These are phyloP conservation scores for Codiaeum variegatum DNA, from an alignment of 441 rosid genomes.

Conservation along the genomic window DNA sequence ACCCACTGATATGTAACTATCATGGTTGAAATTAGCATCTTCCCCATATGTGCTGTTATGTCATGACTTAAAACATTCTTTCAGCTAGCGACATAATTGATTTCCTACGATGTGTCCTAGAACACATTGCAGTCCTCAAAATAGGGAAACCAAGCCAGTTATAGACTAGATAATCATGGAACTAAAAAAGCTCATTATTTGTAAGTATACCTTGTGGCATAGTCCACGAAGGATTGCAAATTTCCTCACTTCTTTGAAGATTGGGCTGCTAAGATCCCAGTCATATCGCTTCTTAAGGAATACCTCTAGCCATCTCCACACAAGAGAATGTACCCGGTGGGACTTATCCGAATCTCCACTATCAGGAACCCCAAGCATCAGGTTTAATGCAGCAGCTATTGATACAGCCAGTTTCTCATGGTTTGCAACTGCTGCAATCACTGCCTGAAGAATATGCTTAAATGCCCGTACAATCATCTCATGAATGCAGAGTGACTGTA, in stretches of 20 bases:
- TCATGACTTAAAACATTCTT: slow-evolving; percentile 1
- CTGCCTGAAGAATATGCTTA: slow-evolving; percentile 57
- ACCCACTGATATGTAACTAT: neutral
- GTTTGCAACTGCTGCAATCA: slow-evolving; percentile 41
- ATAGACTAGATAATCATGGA: neutral
- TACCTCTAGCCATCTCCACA: slow-evolving; percentile 49
- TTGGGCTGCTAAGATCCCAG: slow-evolving; percentile 48
- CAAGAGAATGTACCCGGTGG: slow-evolving; percentile 39
- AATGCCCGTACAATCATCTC: slow-evolving; percentile 75
- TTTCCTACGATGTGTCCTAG: slow-evolving; percentile 1
- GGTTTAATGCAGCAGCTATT: slow-evolving; percentile 54
- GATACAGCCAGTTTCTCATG: slow-evolving; percentile 41
- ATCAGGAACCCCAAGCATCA: slow-evolving; percentile 41
- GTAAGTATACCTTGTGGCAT: slow-evolving; percentile 53
- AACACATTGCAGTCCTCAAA: slow-evolving; percentile 2
- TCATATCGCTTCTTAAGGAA: slow-evolving; percentile 52
- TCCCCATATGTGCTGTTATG: neutral
- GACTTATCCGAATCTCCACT: slow-evolving; percentile 28
- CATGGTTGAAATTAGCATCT: slow-evolving; percentile 11
- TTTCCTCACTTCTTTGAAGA: slow-evolving; percentile 54
- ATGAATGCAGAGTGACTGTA: slow-evolving; percentile 72
- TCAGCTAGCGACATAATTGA: neutral
- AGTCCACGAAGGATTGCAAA: slow-evolving; percentile 60
- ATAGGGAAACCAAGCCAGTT: slow-evolving; percentile 2
- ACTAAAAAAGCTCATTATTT: slow-evolving; percentile 6